phyloP scores from a whole-genome alignment of 352 stramenopile species.

The Globisporangium spinosum region DNA sequence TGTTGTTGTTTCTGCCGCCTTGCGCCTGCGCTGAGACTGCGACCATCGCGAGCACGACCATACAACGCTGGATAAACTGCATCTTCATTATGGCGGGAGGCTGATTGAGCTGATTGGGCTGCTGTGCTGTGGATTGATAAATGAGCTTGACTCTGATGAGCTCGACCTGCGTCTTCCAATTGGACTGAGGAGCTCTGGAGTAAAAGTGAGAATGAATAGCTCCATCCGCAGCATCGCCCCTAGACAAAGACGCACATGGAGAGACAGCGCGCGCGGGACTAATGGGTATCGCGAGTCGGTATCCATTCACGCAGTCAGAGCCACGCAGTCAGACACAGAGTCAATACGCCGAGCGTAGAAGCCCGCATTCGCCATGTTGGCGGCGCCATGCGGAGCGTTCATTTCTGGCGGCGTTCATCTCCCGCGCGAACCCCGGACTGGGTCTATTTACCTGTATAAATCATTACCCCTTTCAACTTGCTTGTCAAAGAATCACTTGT shows the following conservation, averaged over 20 bases:
- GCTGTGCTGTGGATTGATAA: slow-evolving; percentile 3
- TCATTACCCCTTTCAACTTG: background rate
- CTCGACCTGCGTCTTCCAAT: slow-evolving; percentile 5
- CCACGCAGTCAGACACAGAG: background rate
- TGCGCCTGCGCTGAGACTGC: background rate
- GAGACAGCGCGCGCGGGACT: background rate
- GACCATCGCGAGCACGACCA: slow-evolving; percentile 12
- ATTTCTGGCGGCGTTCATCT: background rate
- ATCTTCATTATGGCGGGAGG: background rate
- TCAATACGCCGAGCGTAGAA: background rate
- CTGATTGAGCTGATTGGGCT: background rate
- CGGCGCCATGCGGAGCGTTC: slow-evolving; percentile 1
- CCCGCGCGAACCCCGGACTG: background rate
- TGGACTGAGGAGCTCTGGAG: background rate
- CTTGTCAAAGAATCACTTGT: background rate
- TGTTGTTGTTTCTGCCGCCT: background rate
- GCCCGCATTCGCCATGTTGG: background rate
- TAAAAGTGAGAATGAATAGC: background rate
- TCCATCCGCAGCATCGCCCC: background rate
- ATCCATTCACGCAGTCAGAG: background rate
- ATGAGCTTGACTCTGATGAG: background rate
- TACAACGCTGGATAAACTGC: slow-evolving; percentile 15
- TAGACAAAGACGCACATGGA: background rate
- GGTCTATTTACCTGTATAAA: slow-evolving; percentile 4
- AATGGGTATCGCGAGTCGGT: background rate